A percentile compares a stretch with the other conserved stretches of the same genome.
phyloP scores from a whole-genome alignment of 2,329 filamentous ascomycete species.

The Alternaria brassicicola region DNA sequence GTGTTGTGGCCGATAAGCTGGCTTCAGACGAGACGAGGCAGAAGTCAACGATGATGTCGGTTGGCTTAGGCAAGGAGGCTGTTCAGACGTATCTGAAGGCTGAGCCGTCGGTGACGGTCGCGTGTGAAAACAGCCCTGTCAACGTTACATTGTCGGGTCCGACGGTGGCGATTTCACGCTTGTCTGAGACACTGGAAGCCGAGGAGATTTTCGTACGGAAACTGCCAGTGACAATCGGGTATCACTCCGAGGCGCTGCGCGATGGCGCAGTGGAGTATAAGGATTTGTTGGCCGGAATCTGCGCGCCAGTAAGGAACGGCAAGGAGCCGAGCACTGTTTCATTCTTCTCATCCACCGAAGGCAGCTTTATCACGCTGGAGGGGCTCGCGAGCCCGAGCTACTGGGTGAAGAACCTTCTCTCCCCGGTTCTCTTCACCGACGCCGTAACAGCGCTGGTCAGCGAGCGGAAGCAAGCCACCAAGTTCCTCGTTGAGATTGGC shows the following conservation, averaged over 20 bases:
- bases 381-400: constrained; percentile 1
- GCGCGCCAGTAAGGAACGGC: not conserved
- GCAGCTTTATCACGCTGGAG: not conserved
- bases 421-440: constrained; percentile 5
- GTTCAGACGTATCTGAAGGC: constrained; percentile 5
- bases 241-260: constrained; percentile 44
- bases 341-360: constrained; percentile 7
- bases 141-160: constrained; percentile 54
- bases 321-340: not conserved
- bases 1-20: constrained; percentile 7
- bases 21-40: not conserved
- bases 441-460: constrained; percentile 5
- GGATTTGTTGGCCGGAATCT: not conserved
- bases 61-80: constrained; percentile 2
- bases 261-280: constrained; percentile 3
- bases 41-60: constrained; percentile 5
- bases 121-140: constrained; percentile 44
- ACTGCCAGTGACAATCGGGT: constrained; percentile 53
- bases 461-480: not conserved
- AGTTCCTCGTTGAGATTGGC: constrained; percentile 17
- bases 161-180: constrained; percentile 36
- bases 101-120: constrained; percentile 6
- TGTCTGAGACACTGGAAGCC: constrained; percentile 34
- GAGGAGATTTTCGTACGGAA: constrained; percentile 46
- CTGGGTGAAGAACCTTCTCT: constrained; percentile 15